Evolutionary conservation across 768 basidiomycete species (phyloP), one percentile per base, ranked within the genome.

Genomic region (Mycena epipterygia): DNA sequence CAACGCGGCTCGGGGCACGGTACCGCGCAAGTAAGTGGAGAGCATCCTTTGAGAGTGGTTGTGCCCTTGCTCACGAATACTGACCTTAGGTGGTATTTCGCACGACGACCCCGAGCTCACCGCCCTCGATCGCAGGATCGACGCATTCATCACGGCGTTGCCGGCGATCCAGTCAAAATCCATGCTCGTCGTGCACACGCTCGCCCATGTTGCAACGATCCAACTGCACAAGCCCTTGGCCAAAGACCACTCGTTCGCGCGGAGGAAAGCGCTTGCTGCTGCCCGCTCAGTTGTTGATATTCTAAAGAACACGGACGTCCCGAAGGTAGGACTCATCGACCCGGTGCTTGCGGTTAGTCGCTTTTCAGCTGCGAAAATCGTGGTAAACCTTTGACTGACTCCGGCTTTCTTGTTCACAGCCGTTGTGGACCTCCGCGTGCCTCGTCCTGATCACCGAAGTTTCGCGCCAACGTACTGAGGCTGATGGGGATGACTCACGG

Each of bases 171-270:
- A 73, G 12, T 57, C 59, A 3, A 74, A 75, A 3, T n/a, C 44
- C 37, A 39, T 77, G 32, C 55, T 78, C 9, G 65, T 78, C 21
- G 72, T 76, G 4, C 78, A 80, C 58, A 76, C 72, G n/a, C 66
- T 81, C 37, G 73, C 75, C 44, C 74, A 70, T 11, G 69, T 73
- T 4, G 78, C 80, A 30, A 73, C 71, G 7, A 79, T 79, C 37
- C 78, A 77, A 58, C 71, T 81, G 9, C 76, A 79, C 51, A 71
- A 68, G 30, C 60, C 71, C 41, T 74, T 76, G 52, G 62, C 57
- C 51, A 69, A 71, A 19, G 51, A 70, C 14, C 67, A 76, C 39
- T 8, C 30, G 9, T 58, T 39, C 29, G 66, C 71, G 13, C 58
- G 67, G 21, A 48, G 17, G 3, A 66, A 70, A 25, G 41, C 42